These are phyloP conservation scores for Przewalskia tangutica DNA, from an alignment of 257 asterid genomes.

Conservation along the genomic window DNA sequence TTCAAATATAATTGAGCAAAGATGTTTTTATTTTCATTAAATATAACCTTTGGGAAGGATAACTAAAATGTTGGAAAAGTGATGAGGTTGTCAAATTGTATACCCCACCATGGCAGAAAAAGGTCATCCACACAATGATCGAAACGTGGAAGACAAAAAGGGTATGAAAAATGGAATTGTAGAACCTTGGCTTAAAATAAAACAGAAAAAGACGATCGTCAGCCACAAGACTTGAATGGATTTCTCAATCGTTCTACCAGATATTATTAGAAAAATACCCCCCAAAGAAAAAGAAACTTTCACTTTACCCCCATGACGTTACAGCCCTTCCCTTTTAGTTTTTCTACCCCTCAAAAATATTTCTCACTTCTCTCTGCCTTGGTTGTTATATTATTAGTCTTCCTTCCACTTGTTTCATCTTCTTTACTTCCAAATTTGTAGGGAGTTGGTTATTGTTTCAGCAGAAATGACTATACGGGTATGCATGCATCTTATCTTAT, in stretches of 20 bases:
- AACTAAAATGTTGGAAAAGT: background rate
- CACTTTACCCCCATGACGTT: conserved; percentile 42
- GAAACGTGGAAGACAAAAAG: conserved; percentile 19
- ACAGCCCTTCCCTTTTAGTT: conserved; percentile 18
- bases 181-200: background rate
- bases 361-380: background rate
- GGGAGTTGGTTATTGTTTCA: conserved; percentile 12
- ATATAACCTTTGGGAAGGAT: background rate
- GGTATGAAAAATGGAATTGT: conserved; percentile 2
- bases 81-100: background rate
- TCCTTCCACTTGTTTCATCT: no score
- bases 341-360: background rate
- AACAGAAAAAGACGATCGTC: background rate
- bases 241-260: conserved; percentile 37
- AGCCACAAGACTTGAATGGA: conserved; percentile 59
- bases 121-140: background rate
- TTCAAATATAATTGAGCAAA: no score
- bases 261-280: background rate
- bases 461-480: conserved; percentile 43
- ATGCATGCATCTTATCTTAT: conserved; percentile 10
- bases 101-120: conserved; percentile 1
- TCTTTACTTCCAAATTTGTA: no score
- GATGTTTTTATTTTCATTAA: background rate
- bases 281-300: background rate
- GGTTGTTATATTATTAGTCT: no score